Conservation (phyloP, 768 basidiomycete species). For the Galerina marginata region DNA sequence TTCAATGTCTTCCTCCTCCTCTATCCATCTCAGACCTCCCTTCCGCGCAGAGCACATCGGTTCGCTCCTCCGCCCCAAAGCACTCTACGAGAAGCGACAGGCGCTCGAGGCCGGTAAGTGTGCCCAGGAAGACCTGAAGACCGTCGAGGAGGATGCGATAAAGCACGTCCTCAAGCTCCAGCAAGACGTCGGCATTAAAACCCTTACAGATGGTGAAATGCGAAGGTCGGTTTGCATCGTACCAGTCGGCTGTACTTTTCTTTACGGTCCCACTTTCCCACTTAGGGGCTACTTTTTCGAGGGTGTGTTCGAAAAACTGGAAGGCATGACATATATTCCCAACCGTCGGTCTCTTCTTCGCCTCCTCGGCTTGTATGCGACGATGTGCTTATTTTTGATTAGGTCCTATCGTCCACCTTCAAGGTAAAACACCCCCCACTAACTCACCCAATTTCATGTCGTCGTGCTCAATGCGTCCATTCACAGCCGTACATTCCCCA, state of each 20-base stretch:
- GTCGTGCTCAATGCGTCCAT: not conserved
- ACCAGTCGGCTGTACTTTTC: constrained; percentile 4
- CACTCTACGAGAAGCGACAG: constrained; percentile 53
- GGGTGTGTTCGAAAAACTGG: constrained; percentile 69
- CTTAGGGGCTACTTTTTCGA: constrained; percentile 62
- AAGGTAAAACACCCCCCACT: constrained; percentile 41
- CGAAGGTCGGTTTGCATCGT: constrained; percentile 34
- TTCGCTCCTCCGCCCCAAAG: constrained; percentile 59
- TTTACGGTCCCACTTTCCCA: not conserved
- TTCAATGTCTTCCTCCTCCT: constrained; percentile 22
- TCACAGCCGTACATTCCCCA: constrained; percentile 53
- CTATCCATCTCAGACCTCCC: constrained; percentile 41
- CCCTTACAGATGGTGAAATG: constrained; percentile 69
- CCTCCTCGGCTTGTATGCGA: not conserved
- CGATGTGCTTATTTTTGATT: constrained; percentile 11
- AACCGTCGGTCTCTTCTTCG: constrained; percentile 41
- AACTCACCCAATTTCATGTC: not conserved
- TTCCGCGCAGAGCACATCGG: constrained; percentile 65
- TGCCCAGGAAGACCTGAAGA: constrained; percentile 47
- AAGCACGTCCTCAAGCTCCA: constrained; percentile 58
- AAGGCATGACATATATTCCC: constrained; percentile 62
- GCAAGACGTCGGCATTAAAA: constrained; percentile 57
- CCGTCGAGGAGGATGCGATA: constrained; percentile 59
- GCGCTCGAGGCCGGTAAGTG: constrained; percentile 48
- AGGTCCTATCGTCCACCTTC: constrained; percentile 55